phyloP scores from a whole-genome alignment of 208 protist genomes.

The Novymonas esmeraldas region DNA sequence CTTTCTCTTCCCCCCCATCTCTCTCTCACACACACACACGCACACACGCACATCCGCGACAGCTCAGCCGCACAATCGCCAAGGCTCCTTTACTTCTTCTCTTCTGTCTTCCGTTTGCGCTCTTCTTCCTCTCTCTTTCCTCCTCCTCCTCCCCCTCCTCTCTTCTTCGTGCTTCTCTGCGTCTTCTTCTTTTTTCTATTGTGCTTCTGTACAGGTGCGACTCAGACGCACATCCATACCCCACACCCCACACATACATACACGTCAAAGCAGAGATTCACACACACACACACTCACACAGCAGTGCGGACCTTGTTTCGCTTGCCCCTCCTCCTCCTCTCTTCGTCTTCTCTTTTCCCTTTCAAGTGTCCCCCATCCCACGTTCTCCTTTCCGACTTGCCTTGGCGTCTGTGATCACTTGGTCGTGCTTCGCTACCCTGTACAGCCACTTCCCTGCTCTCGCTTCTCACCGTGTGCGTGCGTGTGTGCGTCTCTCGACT shows the following conservation, averaged over 20 bases:
- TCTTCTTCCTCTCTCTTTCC: not conserved
- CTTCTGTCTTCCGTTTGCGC: not conserved
- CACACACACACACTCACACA: not conserved
- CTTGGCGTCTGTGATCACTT: too few species aligned
- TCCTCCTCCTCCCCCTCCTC: constrained; percentile 5
- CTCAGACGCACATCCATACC: too few species aligned
- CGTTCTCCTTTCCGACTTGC: too few species aligned
- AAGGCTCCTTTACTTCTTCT: constrained; percentile 2
- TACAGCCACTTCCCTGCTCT: too few species aligned
- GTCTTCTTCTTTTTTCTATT: not conserved
- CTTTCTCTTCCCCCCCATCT: too few species aligned
- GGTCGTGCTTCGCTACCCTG: too few species aligned
- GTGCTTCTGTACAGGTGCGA: too few species aligned
- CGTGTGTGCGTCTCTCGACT: too few species aligned
- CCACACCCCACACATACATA: not conserved
- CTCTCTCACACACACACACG: not conserved
- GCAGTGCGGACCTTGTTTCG: too few species aligned
- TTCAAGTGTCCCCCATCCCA: constrained; percentile 1
- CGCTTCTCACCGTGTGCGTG: too few species aligned
- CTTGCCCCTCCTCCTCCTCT: not conserved
- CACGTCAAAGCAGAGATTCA: not conserved
- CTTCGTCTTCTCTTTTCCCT: constrained; percentile 4
- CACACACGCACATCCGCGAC: not conserved
- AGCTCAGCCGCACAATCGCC: not conserved
- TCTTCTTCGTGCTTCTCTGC: constrained; percentile 4